Evolutionary conservation across 2,329 filamentous ascomycete species (phyloP).

Genomic region (Arthrobotrys megalospora): DNA sequence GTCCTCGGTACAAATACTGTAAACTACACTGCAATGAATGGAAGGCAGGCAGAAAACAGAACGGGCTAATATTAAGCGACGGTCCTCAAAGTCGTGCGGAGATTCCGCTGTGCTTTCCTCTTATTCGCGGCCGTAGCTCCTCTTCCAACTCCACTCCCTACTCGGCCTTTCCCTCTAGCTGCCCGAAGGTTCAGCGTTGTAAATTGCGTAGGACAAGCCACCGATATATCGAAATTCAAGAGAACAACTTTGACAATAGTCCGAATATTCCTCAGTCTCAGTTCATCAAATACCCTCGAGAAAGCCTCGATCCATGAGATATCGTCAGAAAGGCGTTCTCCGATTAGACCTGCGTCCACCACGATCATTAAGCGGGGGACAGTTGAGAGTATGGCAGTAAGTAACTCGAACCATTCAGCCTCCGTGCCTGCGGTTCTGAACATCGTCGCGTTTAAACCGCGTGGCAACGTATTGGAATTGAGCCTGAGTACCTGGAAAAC

Average conservation of each 20-base stretch:
- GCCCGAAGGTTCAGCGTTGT: background rate
- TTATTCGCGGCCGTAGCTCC: background rate
- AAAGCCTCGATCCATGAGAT: constrained; percentile 22
- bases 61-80: too few species aligned
- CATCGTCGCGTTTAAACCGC: background rate
- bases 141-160: background rate
- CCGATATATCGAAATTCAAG: constrained; percentile 9
- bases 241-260: constrained; percentile 20
- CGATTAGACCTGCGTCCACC: constrained; percentile 8
- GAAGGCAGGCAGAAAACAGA: background rate
- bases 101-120: background rate
- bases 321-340: constrained; percentile 10
- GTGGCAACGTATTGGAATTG: constrained; percentile 13
- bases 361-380: constrained; percentile 9
- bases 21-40: background rate
- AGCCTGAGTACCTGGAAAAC: constrained; percentile 13
- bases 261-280: background rate
- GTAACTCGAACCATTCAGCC: constrained; percentile 9
- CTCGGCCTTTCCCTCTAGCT: background rate
- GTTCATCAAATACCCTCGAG: background rate
- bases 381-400: constrained; percentile 4
- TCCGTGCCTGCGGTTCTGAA: constrained; percentile 16
- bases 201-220: background rate
- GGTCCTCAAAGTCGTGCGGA: background rate
- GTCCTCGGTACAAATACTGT: too few species aligned